phyloP scores from a whole-genome alignment of 495 filamentous ascomycete genomes.

The Penicillium goetzii region DNA sequence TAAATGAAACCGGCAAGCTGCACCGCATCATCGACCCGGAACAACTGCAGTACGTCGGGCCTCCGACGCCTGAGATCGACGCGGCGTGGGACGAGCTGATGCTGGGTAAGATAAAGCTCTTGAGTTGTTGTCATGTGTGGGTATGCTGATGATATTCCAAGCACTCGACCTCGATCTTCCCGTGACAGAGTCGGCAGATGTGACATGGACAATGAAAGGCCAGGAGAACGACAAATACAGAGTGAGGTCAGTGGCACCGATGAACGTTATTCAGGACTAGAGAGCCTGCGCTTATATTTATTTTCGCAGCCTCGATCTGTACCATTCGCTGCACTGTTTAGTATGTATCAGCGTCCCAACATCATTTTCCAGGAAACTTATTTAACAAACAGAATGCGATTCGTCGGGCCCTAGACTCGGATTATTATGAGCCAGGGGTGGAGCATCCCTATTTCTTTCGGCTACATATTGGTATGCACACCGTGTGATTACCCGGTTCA shows the following conservation, averaged over 20 bases:
- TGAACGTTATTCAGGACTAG: background rate
- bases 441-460: constrained; percentile 5
- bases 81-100: constrained; percentile 4
- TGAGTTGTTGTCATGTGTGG: background rate
- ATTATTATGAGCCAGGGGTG: constrained; percentile 4
- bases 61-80: constrained; percentile 6
- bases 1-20: constrained; percentile 4
- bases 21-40: constrained; percentile 1
- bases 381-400: constrained; percentile 1
- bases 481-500: background rate
- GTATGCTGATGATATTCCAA: background rate
- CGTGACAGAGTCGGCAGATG: constrained; percentile 5
- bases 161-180: constrained; percentile 6
- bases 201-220: constrained; percentile 5
- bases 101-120: background rate
- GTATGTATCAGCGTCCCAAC: background rate
- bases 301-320: background rate
- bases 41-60: constrained; percentile 3
- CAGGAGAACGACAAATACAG: background rate
- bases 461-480: constrained; percentile 3
- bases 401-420: constrained; percentile 2
- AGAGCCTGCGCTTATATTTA: background rate
- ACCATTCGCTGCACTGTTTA: constrained; percentile 6
- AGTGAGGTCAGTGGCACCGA: background rate
- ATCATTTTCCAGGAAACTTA: background rate